These are phyloP conservation scores for Wickerhamomyces kurtzmanii DNA, from an alignment of 805 yeast genomes.

Conservation along the genomic window DNA sequence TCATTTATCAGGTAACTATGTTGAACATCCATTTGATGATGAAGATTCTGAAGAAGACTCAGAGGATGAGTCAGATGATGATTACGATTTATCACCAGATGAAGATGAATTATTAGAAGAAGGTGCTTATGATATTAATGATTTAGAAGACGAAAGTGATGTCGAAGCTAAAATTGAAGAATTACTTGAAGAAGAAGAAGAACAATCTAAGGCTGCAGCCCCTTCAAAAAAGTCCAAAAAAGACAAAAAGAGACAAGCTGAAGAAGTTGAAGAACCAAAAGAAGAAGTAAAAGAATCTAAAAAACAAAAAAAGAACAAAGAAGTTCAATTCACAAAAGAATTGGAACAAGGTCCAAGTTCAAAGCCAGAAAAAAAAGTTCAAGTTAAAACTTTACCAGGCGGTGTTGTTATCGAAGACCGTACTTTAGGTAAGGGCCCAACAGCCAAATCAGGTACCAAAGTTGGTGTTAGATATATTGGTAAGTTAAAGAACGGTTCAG, in stretches of 20 bases:
- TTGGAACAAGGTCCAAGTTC: slow-evolving; percentile 93
- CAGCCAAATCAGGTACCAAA: slow-evolving; percentile 79
- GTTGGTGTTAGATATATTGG: slow-evolving; percentile 98
- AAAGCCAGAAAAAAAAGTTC: slow-evolving; percentile 38
- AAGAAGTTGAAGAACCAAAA: slow-evolving; percentile 19
- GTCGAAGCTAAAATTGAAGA: slow-evolving; percentile 68
- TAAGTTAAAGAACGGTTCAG: slow-evolving; percentile 92
- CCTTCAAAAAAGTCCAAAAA: slow-evolving; percentile 17
- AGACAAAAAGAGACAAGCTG: slow-evolving; percentile 24
- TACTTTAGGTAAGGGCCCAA: slow-evolving; percentile 77
- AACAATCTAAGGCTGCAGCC: slow-evolving; percentile 20
- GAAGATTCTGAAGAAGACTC: slow-evolving; percentile 42
- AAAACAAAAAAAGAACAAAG: slow-evolving; percentile 32
- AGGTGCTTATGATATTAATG: slow-evolving; percentile 30
- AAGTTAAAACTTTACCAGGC: slow-evolving; percentile 78
- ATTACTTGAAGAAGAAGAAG: slow-evolving; percentile 53
- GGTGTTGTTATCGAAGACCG: slow-evolving; percentile 94
- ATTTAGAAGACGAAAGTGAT: slow-evolving; percentile 51
- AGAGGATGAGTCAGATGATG: slow-evolving; percentile 32
- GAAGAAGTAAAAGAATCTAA: slow-evolving; percentile 19
- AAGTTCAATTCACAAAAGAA: slow-evolving; percentile 82
- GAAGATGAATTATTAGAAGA: slow-evolving; percentile 52
- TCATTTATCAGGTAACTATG: slow-evolving; percentile 89
- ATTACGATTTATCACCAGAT: slow-evolving; percentile 65
- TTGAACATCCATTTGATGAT: slow-evolving; percentile 88